These are phyloP conservation scores for Monosporascus ibericus DNA, from an alignment of 2,329 filamentous ascomycete genomes.

Conservation along the genomic window DNA sequence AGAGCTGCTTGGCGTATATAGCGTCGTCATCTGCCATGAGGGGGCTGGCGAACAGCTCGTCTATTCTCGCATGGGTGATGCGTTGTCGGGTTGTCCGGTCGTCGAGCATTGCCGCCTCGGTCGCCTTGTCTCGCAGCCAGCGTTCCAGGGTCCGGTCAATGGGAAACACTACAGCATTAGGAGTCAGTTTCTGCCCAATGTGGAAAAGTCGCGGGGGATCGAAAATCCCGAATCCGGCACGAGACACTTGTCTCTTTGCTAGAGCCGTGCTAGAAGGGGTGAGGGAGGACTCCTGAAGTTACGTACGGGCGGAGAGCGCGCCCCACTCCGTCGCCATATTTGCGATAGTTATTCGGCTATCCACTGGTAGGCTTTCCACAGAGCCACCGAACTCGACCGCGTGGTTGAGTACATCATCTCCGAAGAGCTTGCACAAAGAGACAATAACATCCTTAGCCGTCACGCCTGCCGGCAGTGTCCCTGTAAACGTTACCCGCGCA, in stretches of 20 bases:
- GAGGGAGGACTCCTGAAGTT: no score
- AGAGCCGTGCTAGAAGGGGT: no score
- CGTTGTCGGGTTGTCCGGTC: conserved; percentile 45
- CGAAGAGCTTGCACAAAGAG: conserved; percentile 79
- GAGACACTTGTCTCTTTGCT: no score
- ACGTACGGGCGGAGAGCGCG: conserved; percentile 55
- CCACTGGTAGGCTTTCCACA: conserved; percentile 63
- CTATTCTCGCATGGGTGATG: conserved; percentile 67
- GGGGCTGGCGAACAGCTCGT: conserved; percentile 63
- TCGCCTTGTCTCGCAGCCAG: conserved; percentile 76
- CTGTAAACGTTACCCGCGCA: conserved; percentile 72
- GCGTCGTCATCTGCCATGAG: conserved; percentile 69
- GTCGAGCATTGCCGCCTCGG: conserved; percentile 57
- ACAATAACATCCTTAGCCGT: conserved; percentile 94
- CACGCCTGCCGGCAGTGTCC: conserved; percentile 69
- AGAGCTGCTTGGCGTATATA: conserved; percentile 75
- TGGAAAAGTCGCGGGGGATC: no score
- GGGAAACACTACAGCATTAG: no score
- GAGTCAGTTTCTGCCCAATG: no score
- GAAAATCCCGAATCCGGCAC: no score
- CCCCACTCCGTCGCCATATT: conserved; percentile 86
- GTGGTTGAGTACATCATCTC: conserved; percentile 83
- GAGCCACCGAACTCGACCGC: conserved; percentile 82
- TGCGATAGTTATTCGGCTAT: conserved; percentile 65
- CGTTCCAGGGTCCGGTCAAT: conserved; percentile 65